These are phyloP conservation scores for Prosopis cineraria DNA, from an alignment of 306 rosid genomes.

Conservation along the genomic window DNA sequence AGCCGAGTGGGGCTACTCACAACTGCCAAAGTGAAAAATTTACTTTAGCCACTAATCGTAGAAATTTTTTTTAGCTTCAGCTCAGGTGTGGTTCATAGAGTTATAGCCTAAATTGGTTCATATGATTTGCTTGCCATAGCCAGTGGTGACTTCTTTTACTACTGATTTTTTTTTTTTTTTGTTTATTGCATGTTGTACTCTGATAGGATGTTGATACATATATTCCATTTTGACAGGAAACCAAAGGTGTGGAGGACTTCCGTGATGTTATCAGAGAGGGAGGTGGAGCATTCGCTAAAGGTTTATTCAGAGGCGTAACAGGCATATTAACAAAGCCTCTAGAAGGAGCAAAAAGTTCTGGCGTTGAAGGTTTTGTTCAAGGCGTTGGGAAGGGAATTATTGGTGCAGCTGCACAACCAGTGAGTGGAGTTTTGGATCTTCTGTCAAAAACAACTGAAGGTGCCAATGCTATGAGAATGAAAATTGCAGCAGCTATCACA, in stretches of 20 bases:
- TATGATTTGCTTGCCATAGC: slow-evolving; percentile 25
- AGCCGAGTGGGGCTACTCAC: neutral
- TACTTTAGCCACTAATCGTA: neutral
- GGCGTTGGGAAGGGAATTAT: slow-evolving; percentile 97
- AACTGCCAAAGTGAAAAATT: neutral
- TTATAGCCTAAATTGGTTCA: neutral
- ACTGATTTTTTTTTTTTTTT: slow-evolving; percentile 23
- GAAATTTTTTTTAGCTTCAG: neutral
- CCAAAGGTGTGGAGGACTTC: slow-evolving; percentile 86
- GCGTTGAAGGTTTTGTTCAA: slow-evolving; percentile 97
- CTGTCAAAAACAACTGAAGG: slow-evolving; percentile 95
- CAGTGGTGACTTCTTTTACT: neutral
- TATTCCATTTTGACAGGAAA: slow-evolving; percentile 58
- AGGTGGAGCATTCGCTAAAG: slow-evolving; percentile 96
- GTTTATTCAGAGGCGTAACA: slow-evolving; percentile 93
- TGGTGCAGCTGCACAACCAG: slow-evolving; percentile 97
- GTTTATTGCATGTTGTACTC: slow-evolving; percentile 10
- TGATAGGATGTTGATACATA: slow-evolving; percentile 16
- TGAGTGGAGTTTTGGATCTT: slow-evolving; percentile 96
- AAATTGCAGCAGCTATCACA: slow-evolving; percentile 80
- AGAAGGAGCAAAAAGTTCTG: slow-evolving; percentile 95
- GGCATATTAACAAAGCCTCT: slow-evolving; percentile 97
- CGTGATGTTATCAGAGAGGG: slow-evolving; percentile 95
- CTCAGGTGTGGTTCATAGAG: neutral
- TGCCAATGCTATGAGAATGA: slow-evolving; percentile 97